Evolutionary conservation across 805 yeast genomes (phyloP).

Genomic region (Cyberlindnera lachancei): DNA sequence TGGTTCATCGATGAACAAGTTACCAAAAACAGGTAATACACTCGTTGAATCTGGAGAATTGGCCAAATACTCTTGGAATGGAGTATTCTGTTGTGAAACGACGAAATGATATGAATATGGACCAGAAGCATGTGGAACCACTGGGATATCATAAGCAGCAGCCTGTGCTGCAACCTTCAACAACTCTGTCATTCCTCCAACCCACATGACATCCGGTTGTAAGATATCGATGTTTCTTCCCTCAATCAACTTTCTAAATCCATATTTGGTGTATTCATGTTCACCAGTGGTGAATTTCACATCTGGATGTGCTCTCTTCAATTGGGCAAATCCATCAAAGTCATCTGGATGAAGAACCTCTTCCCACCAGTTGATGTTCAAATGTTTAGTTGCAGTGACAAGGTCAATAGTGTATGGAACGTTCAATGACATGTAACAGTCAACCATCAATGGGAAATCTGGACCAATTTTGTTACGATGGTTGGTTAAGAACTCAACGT

Average conservation of each 20-base stretch:
- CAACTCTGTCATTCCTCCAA: slow-evolving; percentile 43
- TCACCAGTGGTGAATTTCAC: slow-evolving; percentile 47
- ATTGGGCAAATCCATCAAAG: slow-evolving; percentile 37
- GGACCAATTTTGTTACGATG: slow-evolving; percentile 42
- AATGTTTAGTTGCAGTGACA: slow-evolving; percentile 35
- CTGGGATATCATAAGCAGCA: slow-evolving; percentile 45
- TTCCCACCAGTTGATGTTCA: slow-evolving; percentile 46
- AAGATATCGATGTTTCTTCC: slow-evolving; percentile 40
- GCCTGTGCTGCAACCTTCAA: slow-evolving; percentile 41
- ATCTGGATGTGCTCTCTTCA: slow-evolving; percentile 40
- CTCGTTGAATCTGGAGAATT: slow-evolving; percentile 40
- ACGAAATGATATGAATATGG: slow-evolving; percentile 46
- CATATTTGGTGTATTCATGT: slow-evolving; percentile 44
- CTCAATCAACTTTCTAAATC: slow-evolving; percentile 43
- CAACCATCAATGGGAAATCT: slow-evolving; percentile 46
- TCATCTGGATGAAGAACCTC: slow-evolving; percentile 47
- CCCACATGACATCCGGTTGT: slow-evolving; percentile 50
- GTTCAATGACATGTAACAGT: slow-evolving; percentile 44
- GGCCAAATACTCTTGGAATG: slow-evolving; percentile 45
- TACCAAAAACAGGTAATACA: slow-evolving; percentile 41
- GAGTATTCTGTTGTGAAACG: slow-evolving; percentile 41
- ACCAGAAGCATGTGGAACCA: slow-evolving; percentile 48
- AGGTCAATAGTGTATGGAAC: slow-evolving; percentile 41
- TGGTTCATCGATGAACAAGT: slow-evolving; percentile 38
- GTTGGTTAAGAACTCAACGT: slow-evolving; percentile 35